A percentile compares a stretch with the other conserved stretches of the same genome.
Conservation (phyloP, 768 basidiomycete species). For the Suillus bovinus region DNA sequence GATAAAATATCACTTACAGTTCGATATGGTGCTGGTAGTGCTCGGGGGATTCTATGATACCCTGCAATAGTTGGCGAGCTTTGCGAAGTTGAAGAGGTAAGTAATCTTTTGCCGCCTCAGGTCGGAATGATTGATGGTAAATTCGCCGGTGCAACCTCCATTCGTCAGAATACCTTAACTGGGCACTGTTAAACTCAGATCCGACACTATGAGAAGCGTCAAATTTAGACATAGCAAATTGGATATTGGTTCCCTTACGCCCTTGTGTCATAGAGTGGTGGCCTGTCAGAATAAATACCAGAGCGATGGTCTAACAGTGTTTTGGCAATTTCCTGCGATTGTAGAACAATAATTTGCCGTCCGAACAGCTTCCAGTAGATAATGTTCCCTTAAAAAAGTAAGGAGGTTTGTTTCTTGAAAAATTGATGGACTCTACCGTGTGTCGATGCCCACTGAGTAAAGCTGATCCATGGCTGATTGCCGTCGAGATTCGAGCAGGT, state of each 20-base stretch:
- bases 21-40: slow-evolving; percentile 30
- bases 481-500: slow-evolving; percentile 25
- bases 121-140: slow-evolving; percentile 34
- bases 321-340: slow-evolving; percentile 31
- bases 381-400: slow-evolving; percentile 28
- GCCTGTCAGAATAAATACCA: slow-evolving; percentile 39
- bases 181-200: slow-evolving; percentile 32
- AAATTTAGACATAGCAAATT: slow-evolving; percentile 1
- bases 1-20: slow-evolving; percentile 21
- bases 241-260: slow-evolving; percentile 19
- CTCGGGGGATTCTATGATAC: slow-evolving; percentile 25
- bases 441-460: slow-evolving; percentile 30
- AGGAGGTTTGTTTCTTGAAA: neutral
- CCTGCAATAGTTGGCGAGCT: slow-evolving; percentile 25
- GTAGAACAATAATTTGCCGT: slow-evolving; percentile 34
- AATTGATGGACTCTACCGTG: slow-evolving; percentile 21
- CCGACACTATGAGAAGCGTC: slow-evolving; percentile 23
- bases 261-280: slow-evolving; percentile 27
- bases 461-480: slow-evolving; percentile 33
- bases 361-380: slow-evolving; percentile 34
- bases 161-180: slow-evolving; percentile 30
- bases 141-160: slow-evolving; percentile 35
- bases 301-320: slow-evolving; percentile 39
- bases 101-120: slow-evolving; percentile 27
- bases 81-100: slow-evolving; percentile 30